These are phyloP conservation scores for Candida freyschussii DNA, from an alignment of 1,139 yeast species.

Conservation along the genomic window DNA sequence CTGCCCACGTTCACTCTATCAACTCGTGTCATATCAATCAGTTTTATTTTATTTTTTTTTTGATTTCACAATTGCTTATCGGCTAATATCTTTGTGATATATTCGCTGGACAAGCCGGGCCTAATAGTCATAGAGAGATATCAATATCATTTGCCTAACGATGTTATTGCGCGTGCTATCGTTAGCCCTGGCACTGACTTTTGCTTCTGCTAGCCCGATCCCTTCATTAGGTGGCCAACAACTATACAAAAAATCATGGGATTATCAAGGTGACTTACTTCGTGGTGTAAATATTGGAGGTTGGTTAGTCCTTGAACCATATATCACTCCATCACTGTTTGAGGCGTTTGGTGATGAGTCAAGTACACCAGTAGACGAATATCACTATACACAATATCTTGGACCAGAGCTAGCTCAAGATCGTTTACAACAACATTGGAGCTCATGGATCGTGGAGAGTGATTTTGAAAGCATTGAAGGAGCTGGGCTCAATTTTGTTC, in stretches of 20 bases:
- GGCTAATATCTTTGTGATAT: too few species aligned
- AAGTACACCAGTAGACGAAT: constrained; percentile 53
- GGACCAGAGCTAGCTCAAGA: constrained; percentile 41
- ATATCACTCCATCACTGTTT: constrained; percentile 57
- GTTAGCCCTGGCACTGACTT: constrained; percentile 6
- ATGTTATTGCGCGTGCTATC: constrained; percentile 5
- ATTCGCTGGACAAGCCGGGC: too few species aligned
- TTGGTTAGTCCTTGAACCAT: constrained; percentile 64
- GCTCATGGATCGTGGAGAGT: constrained; percentile 46
- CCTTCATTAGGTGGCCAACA: constrained; percentile 24
- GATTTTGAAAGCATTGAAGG: constrained; percentile 46
- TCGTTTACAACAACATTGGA: constrained; percentile 49
- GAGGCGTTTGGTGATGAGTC: constrained; percentile 30
- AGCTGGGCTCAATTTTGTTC: constrained; percentile 54
- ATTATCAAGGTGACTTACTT: constrained; percentile 16
- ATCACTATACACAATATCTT: constrained; percentile 42
- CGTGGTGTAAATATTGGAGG: constrained; percentile 59
- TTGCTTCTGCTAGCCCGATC: constrained; percentile 15
- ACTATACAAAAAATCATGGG: constrained; percentile 21
- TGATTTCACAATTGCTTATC: too few species aligned
- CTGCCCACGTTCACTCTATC: too few species aligned
- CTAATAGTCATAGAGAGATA: too few species aligned
- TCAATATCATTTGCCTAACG: too few species aligned
- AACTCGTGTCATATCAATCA: too few species aligned
- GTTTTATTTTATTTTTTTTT: too few species aligned